Evolutionary conservation across 345 rosid genomes (phyloP).

Genomic region (Zanthoxylum bungeanum): DNA sequence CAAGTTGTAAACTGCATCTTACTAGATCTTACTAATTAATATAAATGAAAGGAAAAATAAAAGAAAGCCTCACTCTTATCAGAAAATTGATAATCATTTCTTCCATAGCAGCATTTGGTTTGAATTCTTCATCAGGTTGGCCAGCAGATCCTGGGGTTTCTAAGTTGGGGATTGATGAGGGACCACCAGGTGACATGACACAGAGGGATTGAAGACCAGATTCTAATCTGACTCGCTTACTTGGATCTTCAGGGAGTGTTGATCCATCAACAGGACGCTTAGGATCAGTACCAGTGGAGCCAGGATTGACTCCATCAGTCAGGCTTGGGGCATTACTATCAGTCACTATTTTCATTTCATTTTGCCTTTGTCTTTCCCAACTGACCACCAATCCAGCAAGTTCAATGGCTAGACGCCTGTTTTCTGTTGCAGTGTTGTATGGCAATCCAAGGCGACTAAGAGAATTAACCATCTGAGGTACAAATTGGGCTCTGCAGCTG

Average conservation of each 20-base stretch:
- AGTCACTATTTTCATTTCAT: slow-evolving; percentile 67
- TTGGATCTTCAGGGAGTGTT: slow-evolving; percentile 74
- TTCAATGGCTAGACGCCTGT: slow-evolving; percentile 97
- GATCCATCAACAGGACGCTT: slow-evolving; percentile 81
- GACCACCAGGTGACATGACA: slow-evolving; percentile 95
- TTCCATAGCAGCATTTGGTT: slow-evolving; percentile 99
- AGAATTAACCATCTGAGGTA: slow-evolving; percentile 99
- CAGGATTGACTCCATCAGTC: slow-evolving; percentile 54
- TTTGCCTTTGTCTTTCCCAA: slow-evolving; percentile 99
- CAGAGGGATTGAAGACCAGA: slow-evolving; percentile 92
- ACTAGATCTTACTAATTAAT: slow-evolving; percentile 9
- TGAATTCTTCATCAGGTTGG: slow-evolving; percentile 98
- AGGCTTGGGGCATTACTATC: slow-evolving; percentile 64
- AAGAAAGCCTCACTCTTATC: slow-evolving; percentile 71
- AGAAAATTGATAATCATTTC: slow-evolving; percentile 99
- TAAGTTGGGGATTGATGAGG: slow-evolving; percentile 78
- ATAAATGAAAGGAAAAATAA: slow-evolving; percentile 9
- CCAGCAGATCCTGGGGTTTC: slow-evolving; percentile 97
- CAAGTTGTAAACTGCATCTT: not conserved
- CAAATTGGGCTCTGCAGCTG: slow-evolving; percentile 97
- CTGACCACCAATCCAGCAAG: slow-evolving; percentile 99
- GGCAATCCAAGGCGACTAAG: slow-evolving; percentile 98
- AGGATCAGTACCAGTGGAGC: slow-evolving; percentile 51
- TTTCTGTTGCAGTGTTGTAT: slow-evolving; percentile 84
- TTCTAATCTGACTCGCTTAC: slow-evolving; percentile 85